Percentiles rank a stretch among this genome's conserved stretches.
Evolutionary conservation across 2,329 filamentous ascomycete species (phyloP).

Genomic region (Dryadomyces quercus-mongolicae): DNA sequence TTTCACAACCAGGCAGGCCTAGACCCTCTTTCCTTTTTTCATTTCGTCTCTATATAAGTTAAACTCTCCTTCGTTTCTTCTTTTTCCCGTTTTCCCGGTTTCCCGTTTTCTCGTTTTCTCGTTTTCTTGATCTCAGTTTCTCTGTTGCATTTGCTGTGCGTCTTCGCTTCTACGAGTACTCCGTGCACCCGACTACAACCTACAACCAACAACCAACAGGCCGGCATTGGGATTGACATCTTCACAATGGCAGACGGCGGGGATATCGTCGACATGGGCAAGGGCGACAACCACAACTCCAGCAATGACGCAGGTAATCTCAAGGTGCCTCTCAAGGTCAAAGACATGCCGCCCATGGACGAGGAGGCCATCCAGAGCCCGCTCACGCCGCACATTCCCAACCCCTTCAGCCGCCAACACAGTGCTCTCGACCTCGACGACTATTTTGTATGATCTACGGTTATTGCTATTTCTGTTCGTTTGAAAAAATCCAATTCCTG

Average conservation of each 20-base stretch:
- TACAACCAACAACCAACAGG: no score
- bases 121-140: not conserved
- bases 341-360: not conserved
- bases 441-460: slow-evolving; percentile 24
- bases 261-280: not conserved
- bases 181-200: no score
- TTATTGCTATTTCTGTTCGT: no score
- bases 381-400: slow-evolving; percentile 9
- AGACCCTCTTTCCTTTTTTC: not conserved
- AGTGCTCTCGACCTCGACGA: slow-evolving; percentile 28
- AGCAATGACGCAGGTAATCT: not conserved
- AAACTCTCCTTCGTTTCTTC: not conserved
- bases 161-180: not conserved
- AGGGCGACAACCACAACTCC: not conserved
- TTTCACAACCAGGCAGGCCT: not conserved
- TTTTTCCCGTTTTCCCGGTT: not conserved
- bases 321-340: not conserved
- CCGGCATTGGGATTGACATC: no score
- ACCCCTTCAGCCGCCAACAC: slow-evolving; percentile 21
- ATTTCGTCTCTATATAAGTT: not conserved
- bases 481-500: not conserved
- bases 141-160: no score
- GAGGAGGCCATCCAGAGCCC: not conserved
- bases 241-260: not conserved
- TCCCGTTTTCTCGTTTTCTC: not conserved